phyloP scores from a whole-genome alignment of 176 grass and related monocot species.

The Coix lacrymajobi region DNA sequence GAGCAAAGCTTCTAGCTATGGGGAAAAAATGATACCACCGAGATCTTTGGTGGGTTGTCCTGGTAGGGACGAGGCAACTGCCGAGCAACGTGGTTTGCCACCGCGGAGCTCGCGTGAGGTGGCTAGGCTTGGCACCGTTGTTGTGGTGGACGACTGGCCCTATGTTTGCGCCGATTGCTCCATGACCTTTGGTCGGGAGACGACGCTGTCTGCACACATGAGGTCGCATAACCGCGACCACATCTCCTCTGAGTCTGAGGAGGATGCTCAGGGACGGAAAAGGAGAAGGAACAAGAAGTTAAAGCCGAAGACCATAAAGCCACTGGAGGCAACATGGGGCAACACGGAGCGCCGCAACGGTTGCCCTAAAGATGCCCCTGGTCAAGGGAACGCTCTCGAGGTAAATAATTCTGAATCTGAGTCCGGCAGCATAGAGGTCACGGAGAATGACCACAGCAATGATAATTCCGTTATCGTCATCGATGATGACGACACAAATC shows the following conservation, averaged over 20 bases:
- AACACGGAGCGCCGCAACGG: not conserved
- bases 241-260: rapidly evolving
- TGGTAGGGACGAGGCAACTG: not conserved
- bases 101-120: not conserved
- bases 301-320: rapidly evolving
- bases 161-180: not conserved
- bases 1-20: not conserved
- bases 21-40: rapidly evolving
- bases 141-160: rapidly evolving
- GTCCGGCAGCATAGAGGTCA: no score
- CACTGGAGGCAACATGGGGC: not conserved
- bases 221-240: not conserved
- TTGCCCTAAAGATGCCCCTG: not conserved
- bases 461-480: not conserved
- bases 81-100: not conserved
- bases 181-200: not conserved
- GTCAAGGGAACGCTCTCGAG: no score
- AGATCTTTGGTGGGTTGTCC: not conserved
- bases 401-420: not conserved
- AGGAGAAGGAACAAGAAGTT: not conserved
- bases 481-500: not conserved
- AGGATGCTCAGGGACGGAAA: not conserved
- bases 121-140: not conserved
- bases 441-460: not conserved
- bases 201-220: not conserved